Evolutionary conservation across 176 grass and related monocot species (phyloP).

Genomic region (Musa acuminata): DNA sequence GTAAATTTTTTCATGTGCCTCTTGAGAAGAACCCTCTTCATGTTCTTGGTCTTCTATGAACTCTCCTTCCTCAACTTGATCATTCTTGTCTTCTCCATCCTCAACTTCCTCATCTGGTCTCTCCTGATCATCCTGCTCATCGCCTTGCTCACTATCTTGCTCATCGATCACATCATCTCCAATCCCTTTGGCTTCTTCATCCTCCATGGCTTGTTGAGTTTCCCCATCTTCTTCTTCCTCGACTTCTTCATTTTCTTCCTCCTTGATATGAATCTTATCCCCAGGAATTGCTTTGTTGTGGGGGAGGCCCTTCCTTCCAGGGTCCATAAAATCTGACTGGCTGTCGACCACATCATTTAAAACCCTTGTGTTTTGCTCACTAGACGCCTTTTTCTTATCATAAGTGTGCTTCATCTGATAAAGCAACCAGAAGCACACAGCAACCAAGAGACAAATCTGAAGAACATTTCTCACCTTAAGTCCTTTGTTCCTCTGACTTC

Average conservation of each 20-base stretch:
- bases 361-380: neutral
- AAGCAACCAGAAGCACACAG: slow-evolving; percentile 13
- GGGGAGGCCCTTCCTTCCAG: neutral
- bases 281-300: neutral
- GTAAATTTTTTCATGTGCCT: slow-evolving; percentile 3
- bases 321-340: neutral
- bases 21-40: slow-evolving; percentile 2
- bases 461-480: slow-evolving; percentile 10
- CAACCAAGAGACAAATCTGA: slow-evolving; percentile 3
- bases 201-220: neutral
- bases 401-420: slow-evolving; percentile 16
- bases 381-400: slow-evolving; percentile 3
- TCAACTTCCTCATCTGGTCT: slow-evolving; percentile 3
- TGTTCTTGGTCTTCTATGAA: neutral
- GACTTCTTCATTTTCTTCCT: neutral
- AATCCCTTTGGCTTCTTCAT: slow-evolving; percentile 1
- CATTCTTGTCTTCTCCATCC: slow-evolving; percentile 7
- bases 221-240: slow-evolving; percentile 14
- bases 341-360: neutral
- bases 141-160: slow-evolving; percentile 6
- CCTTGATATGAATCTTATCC: neutral
- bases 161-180: slow-evolving; percentile 16
- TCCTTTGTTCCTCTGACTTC: slow-evolving; percentile 11
- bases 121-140: slow-evolving; percentile 16
- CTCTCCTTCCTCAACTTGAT: neutral